Base-by-base conservation (phyloP, 1,284 basidiomycete species). In the Melampsora abietis-canadensis region DNA sequence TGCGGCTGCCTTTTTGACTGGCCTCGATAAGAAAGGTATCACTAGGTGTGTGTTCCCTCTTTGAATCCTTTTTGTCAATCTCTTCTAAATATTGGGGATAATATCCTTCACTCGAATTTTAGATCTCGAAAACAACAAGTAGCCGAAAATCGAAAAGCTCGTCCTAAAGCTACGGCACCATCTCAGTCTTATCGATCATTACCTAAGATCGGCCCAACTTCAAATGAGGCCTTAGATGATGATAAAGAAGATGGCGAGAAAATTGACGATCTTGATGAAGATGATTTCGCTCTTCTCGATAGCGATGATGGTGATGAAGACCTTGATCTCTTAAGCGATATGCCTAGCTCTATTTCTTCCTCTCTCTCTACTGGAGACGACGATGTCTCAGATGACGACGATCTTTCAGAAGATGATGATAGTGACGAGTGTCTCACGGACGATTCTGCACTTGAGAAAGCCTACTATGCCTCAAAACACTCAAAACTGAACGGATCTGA, bases 391-490 rank as follows among this genome's bases (percentile, higher is more conserved):
- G 76, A 78, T 30, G 77, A 75, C 5, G 76, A 78, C 47, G 63
- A 68, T 64, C 59, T 30, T 24, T 59, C 12, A 66, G 66, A 57
- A 61, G 70, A 68, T 27, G 48, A 64, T 47, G 44, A 62, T 21
- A 62, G 76, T 37, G 77, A 76, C 30, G 67, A 68, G 31, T 65
- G 70, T 7, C 64, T 75, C 0, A 62, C 76, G 2, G 69, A 73
- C 19, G 63, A 73, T 54, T 73, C 69, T 78, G 78, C 69, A 47
- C 78, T 64, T 78, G 82, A 78, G 77, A 78, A 78, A 15, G 66
- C 69, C 48, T 78, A 78, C 63, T 78, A 78, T 61, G 76, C 44
- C 48, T 62, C 19, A 61, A 76, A 48, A 66, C 73, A 48, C 47
- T 68, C 59, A 67, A 77, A 72, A 62, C 75, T 37, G 12, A 70